Percentiles rank a stretch among this genome's conserved stretches.
Evolutionary conservation across 2,329 filamentous ascomycete species (phyloP).

Genomic region (Exophiala sp.): DNA sequence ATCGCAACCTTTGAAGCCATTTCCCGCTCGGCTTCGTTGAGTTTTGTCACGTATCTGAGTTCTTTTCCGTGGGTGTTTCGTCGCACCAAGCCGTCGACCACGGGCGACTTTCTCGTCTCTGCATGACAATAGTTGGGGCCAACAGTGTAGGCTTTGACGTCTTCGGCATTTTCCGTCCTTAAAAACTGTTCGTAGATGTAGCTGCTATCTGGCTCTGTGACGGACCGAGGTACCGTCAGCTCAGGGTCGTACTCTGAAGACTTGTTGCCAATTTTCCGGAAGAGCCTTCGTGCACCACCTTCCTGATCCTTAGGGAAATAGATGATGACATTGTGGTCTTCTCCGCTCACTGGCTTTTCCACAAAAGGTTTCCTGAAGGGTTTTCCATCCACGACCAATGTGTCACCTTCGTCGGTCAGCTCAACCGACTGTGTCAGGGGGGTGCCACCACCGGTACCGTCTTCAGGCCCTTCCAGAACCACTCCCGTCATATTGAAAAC

Average conservation of each 20-base stretch:
- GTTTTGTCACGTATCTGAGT: constrained; percentile 85
- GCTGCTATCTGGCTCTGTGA: constrained; percentile 75
- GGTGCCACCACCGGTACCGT: constrained; percentile 61
- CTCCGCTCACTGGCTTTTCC: constrained; percentile 95
- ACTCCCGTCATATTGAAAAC: constrained; percentile 79
- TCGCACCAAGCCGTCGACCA: constrained; percentile 92
- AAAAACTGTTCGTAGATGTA: constrained; percentile 98
- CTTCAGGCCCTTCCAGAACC: constrained; percentile 64
- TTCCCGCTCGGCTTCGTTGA: constrained; percentile 74
- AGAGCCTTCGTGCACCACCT: constrained; percentile 82
- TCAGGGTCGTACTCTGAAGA: constrained; percentile 88
- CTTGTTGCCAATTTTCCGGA: constrained; percentile 98
- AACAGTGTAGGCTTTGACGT: constrained; percentile 98
- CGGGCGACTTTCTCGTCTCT: constrained; percentile 93
- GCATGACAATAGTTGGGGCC: constrained; percentile 91
- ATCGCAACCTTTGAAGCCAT: constrained; percentile 88
- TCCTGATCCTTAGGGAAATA: constrained; percentile 77
- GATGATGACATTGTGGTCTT: constrained; percentile 98
- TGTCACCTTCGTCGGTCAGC: constrained; percentile 85
- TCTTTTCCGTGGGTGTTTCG: constrained; percentile 98
- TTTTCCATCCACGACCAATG: constrained; percentile 79
- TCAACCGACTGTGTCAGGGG: constrained; percentile 65
- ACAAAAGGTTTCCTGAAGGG: constrained; percentile 89
- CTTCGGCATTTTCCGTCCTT: constrained; percentile 92
- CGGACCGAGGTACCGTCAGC: constrained; percentile 71